These are phyloP conservation scores for Mrakia hoshinonis DNA, from an alignment of 768 basidiomycete species.

Conservation along the genomic window DNA sequence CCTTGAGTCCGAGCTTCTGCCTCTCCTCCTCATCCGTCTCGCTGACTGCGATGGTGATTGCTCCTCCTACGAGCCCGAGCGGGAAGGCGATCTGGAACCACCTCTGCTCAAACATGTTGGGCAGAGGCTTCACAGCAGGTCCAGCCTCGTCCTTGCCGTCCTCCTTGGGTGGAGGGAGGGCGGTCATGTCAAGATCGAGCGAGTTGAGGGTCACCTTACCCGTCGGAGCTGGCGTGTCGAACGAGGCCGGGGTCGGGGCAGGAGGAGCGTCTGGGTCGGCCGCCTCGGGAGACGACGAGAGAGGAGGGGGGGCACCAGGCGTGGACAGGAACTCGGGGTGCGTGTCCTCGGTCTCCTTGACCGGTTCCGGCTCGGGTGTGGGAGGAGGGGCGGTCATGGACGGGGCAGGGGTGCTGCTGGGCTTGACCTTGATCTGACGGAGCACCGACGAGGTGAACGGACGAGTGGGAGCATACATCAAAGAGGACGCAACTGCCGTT, in stretches of 20 bases:
- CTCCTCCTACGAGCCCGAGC: background rate
- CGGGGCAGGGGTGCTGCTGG: background rate
- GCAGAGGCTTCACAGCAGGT: background rate
- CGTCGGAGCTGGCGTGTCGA: background rate
- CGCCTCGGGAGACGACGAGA: constrained; percentile 5
- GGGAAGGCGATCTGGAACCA: constrained; percentile 13
- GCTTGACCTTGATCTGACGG: background rate
- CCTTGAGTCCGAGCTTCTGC: constrained; percentile 9
- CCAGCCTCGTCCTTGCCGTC: constrained; percentile 2
- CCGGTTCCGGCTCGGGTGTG: background rate
- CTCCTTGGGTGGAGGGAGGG: background rate
- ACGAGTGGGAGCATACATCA: constrained; percentile 3
- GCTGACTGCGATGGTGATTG: background rate
- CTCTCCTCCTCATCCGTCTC: constrained; percentile 8
- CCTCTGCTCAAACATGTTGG: background rate
- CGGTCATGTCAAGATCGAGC: constrained; percentile 2
- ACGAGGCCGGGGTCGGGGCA: background rate
- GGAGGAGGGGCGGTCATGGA: constrained; percentile 6
- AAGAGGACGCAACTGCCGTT: background rate
- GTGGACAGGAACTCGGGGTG: constrained; percentile 8
- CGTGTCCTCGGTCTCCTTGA: background rate
- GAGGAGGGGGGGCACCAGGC: background rate
- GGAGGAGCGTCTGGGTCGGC: background rate
- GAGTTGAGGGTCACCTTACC: background rate
- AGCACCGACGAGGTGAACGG: background rate